Evolutionary conservation across 2,329 filamentous ascomycete species (phyloP), one percentile per base, ranked within the genome.

Genomic region (Ophiostoma quercus): DNA sequence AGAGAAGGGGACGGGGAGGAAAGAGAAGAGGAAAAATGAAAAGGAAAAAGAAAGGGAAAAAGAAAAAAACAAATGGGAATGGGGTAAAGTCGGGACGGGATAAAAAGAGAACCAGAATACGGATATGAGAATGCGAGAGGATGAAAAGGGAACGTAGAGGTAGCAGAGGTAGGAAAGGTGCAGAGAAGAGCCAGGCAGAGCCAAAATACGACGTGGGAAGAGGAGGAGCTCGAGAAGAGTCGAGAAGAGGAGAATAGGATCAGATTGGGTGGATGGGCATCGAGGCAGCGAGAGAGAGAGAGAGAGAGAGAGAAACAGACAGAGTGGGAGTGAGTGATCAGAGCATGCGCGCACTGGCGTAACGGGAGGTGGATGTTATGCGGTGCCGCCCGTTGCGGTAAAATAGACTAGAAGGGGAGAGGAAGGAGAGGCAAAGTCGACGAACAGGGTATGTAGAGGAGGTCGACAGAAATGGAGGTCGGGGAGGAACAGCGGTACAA

Each of bases 361-460:
- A 66, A 68, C 43, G 43, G 34, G 47, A 41, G 54, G 47, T 62
- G 34, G 54, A 19, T 60, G 34, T 62, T 41, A 32, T 32, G 47
- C 67, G 47, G 43, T 68, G 67, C 34, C 65, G 65, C 65, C 65
- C 65, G 65, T 66, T 66, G 65, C 65, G 65, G 65, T 9, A 66
- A 65, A 63, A 69, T 22, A n/a, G 43, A 57, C 43, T 37, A 67
- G 66, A 34, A 54, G 29, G 14, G 29, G 66, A n/a, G 25, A 34
- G 12, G 63, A 47, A 41, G 65, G 65, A 47, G 39, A 66, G 34
- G 39, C 57, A 62, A 62, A 62, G 57, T 25, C n/a, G 25, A 62
- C 25, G 57, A 62, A 25, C 57, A 62, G 57, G 57, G 25, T 32
- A 62, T 32, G 57, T 32, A 47, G 12, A 22, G 9, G 65, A 41